Base-by-base conservation (phyloP, 2,329 filamentous ascomycete genomes). In the Fusarium goolgardi region DNA sequence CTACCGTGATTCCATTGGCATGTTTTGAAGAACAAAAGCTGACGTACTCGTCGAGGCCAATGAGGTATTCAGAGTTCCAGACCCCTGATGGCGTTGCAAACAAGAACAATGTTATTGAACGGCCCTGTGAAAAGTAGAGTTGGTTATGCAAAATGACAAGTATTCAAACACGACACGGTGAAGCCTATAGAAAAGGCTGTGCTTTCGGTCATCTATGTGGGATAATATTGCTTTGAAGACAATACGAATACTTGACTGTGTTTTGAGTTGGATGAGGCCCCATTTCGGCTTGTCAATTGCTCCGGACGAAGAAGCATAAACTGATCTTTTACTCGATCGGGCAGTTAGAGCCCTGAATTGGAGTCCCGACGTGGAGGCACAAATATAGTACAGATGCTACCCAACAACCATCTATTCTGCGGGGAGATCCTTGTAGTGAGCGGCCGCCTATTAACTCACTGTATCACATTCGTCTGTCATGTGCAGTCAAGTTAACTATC, bases 361-460 rank as follows among this genome's bases (percentile, higher is more conserved):
- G 29, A 58, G 21, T 64, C 45, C 60, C 45, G 15, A 41, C 37
- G 29, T 41, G 47, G 37, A 58, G 32, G 27, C 15, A 39, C 49
- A 63, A 59, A 63, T 63, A 13, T 15, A 32, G 27, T 63, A 16
- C 21, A 25, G 16, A 43, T 43, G 35, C 40, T 25, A 43, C 20
- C 21, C 7, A 40, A 40, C 20, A 39, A 23, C 21, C 15, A 40
- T 46, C 15, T 25, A 35, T 51, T 52, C 29, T 40, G 46, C n/a
- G 31, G 59, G 46, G 60, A 31, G 27, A 53, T 55, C 64, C 25
- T 37, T 55, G 49, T 55, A 53, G 46, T 60, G 40, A 68, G 71
- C 68, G 68, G 70, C 70, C 70, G 70, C 68, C 55, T 43, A 41
- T 55, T 32, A 27, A 55, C 31, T 62, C 29, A 23, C n/a, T 39